Percentiles rank a stretch among this genome's conserved stretches.
These are phyloP conservation scores for Aspergillus sclerotioniger DNA, from an alignment of 495 filamentous ascomycete genomes.

Conservation along the genomic window DNA sequence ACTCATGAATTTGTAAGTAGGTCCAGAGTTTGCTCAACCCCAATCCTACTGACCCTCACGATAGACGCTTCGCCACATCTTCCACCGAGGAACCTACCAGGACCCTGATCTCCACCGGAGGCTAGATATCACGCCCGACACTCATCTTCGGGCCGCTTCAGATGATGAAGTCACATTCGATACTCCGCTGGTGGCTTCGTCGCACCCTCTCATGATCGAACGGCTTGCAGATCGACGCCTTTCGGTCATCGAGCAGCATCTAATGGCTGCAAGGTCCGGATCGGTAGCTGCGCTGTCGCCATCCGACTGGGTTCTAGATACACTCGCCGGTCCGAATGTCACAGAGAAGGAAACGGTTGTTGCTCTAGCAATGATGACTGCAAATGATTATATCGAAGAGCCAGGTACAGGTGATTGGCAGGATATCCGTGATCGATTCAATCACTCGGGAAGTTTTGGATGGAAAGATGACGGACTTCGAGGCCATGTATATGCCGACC, in stretches of 20 bases:
- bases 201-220: constrained; percentile 65
- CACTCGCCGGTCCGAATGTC: constrained; percentile 73
- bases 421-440: constrained; percentile 74
- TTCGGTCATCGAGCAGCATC: constrained; percentile 70
- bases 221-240: constrained; percentile 77
- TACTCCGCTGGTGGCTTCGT: constrained; percentile 50
- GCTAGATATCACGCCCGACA: constrained; percentile 66
- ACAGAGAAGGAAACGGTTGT: constrained; percentile 84
- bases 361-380: constrained; percentile 79
- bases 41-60: constrained; percentile 7
- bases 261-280: constrained; percentile 64
- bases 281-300: constrained; percentile 56
- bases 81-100: constrained; percentile 77
- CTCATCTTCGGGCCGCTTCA: constrained; percentile 59
- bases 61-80: constrained; percentile 85
- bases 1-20: constrained; percentile 40
- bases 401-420: constrained; percentile 76
- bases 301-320: constrained; percentile 81
- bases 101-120: constrained; percentile 73
- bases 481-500: constrained; percentile 87
- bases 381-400: constrained; percentile 79
- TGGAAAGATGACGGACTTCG: constrained; percentile 88
- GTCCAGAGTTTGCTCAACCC: background rate
- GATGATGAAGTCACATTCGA: constrained; percentile 53
- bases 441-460: constrained; percentile 80